A percentile compares a stretch with the other conserved stretches of the same genome.
Evolutionary conservation across 1,284 basidiomycete species (phyloP).

Genomic region (Melampsora abietis-canadensis): DNA sequence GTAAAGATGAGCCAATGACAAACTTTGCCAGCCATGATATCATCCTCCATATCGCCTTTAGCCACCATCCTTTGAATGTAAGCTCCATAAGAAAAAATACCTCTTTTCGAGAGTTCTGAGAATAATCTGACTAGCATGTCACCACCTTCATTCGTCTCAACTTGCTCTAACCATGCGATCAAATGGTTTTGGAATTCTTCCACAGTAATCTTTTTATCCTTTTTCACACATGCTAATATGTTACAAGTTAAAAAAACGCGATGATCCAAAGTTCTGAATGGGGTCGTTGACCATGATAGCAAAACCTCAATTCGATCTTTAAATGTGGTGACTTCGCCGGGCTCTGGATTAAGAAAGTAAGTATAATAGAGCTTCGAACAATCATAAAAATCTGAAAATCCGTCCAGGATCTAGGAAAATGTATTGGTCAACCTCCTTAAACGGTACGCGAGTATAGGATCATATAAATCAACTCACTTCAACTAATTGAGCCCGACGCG

Average conservation of each 20-base stretch:
- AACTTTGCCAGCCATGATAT: constrained; percentile 41
- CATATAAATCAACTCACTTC: constrained; percentile 16
- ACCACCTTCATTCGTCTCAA: constrained; percentile 35
- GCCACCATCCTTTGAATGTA: constrained; percentile 43
- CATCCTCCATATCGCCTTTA: constrained; percentile 41
- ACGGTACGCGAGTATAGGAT: background rate
- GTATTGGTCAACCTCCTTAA: background rate
- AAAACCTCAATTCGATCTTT: constrained; percentile 39
- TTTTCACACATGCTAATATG: constrained; percentile 33
- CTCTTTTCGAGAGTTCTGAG: constrained; percentile 37
- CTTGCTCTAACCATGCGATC: constrained; percentile 42
- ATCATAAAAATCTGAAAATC: constrained; percentile 37
- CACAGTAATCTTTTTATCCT: constrained; percentile 24
- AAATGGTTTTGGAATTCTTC: constrained; percentile 41
- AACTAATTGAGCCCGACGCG: constrained; percentile 39
- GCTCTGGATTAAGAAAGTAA: constrained; percentile 34
- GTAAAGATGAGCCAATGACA: background rate
- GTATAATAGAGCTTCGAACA: constrained; percentile 39
- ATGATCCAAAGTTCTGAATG: constrained; percentile 13
- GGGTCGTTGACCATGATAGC: constrained; percentile 40
- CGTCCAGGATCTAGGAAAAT: constrained; percentile 23
- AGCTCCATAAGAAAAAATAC: constrained; percentile 40
- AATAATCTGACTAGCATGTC: constrained; percentile 41
- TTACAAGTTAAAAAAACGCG: constrained; percentile 24
- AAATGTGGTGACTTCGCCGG: constrained; percentile 28